phyloP scores from a whole-genome alignment of 352 stramenopile species.

The Albugo candida region DNA sequence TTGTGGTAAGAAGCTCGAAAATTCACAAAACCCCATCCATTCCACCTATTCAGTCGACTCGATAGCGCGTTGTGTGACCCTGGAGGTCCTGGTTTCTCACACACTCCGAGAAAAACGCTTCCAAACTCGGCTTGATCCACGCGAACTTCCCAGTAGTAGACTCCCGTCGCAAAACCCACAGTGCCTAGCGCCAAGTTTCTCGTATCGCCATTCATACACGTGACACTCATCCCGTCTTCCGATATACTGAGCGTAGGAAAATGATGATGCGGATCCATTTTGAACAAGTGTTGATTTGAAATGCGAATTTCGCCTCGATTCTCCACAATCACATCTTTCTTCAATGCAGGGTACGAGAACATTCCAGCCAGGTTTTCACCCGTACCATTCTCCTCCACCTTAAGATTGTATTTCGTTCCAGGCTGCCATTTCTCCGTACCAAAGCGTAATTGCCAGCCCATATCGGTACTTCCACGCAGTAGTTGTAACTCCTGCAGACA shows the following conservation, averaged over 20 bases:
- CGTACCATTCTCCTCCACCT: background rate
- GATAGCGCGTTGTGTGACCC: constrained; percentile 57
- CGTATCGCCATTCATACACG: constrained; percentile 68
- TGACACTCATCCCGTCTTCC: constrained; percentile 57
- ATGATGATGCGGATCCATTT: constrained; percentile 58
- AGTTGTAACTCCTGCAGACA: constrained; percentile 68
- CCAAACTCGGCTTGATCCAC: constrained; percentile 94
- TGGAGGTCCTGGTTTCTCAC: constrained; percentile 70
- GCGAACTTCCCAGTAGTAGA: constrained; percentile 97
- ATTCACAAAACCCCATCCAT: constrained; percentile 94
- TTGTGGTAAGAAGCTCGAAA: constrained; percentile 90
- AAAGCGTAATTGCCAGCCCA: constrained; percentile 77
- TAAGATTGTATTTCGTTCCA: constrained; percentile 52
- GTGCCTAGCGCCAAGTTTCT: constrained; percentile 68
- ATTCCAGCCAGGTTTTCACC: constrained; percentile 28
- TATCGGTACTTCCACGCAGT: constrained; percentile 57
- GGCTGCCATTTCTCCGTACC: constrained; percentile 74
- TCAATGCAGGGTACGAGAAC: constrained; percentile 29
- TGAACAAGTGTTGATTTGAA: constrained; percentile 64
- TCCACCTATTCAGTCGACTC: constrained; percentile 74
- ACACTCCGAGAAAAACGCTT: constrained; percentile 95
- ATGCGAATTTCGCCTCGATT: constrained; percentile 41
- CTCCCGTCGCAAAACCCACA: constrained; percentile 73
- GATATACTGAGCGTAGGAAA: constrained; percentile 63
- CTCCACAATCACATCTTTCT: constrained; percentile 38